A percentile compares a stretch with the other conserved stretches of the same genome.
Evolutionary conservation across 192 early-diverging fungal genomes (phyloP).

Genomic region (Coemansia sp.): DNA sequence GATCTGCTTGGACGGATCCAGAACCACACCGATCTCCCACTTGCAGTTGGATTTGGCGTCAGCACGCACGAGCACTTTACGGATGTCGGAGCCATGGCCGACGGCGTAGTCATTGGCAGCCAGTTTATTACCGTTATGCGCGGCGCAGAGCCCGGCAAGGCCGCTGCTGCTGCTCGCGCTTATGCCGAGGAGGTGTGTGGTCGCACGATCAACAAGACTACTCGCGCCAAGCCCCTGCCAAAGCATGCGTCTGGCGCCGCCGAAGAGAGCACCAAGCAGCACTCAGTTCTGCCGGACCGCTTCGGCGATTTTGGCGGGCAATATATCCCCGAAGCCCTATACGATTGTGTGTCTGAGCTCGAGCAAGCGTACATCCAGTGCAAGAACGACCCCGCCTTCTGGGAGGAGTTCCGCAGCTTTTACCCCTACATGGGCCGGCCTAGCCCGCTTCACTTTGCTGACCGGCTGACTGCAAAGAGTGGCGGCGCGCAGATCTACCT

Average conservation of each 20-base stretch:
- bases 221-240: constrained; percentile 32
- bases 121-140: constrained; percentile 85
- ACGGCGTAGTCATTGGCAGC: constrained; percentile 96
- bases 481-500: constrained; percentile 95
- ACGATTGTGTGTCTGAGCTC: constrained; percentile 91
- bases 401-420: constrained; percentile 86
- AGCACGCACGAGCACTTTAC: constrained; percentile 85
- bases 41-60: constrained; percentile 99
- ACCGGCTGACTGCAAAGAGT: constrained; percentile 73
- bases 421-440: constrained; percentile 94
- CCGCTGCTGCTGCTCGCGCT: constrained; percentile 49
- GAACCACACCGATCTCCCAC: constrained; percentile 75
- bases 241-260: constrained; percentile 16
- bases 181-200: constrained; percentile 63
- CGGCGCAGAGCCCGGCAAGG: constrained; percentile 54
- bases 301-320: constrained; percentile 97
- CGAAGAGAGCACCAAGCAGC: constrained; percentile 21
- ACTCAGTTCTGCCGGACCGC: constrained; percentile 69
- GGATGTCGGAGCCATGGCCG: constrained; percentile 81
- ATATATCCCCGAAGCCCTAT: constrained; percentile 97
- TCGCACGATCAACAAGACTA: constrained; percentile 25
- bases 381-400: constrained; percentile 88
- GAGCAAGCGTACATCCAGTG: constrained; percentile 82
- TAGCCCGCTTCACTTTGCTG: constrained; percentile 85
- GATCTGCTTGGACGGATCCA: constrained; percentile 76